Percentiles rank a stretch among this genome's conserved stretches.
These are phyloP conservation scores for Dryadomyces quercus-mongolicae DNA, from an alignment of 2,329 filamentous ascomycete species.

Conservation along the genomic window DNA sequence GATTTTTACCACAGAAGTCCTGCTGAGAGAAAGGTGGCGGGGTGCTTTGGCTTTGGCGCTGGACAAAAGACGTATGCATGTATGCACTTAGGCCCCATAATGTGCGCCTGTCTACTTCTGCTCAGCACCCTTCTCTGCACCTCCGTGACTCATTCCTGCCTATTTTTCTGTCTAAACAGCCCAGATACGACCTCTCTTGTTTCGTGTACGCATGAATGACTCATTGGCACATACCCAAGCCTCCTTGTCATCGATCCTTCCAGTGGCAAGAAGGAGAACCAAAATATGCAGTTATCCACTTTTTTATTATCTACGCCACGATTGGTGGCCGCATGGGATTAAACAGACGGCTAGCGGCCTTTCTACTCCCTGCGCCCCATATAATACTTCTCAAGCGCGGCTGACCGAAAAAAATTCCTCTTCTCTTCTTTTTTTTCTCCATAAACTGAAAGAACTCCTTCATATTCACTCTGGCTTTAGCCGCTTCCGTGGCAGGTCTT, in stretches of 20 bases:
- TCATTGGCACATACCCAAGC: too few species aligned
- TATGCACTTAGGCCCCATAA: neutral
- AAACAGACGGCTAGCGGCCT: neutral
- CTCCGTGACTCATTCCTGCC: too few species aligned
- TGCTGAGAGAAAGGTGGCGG: neutral
- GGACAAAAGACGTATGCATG: neutral
- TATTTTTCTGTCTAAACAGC: too few species aligned
- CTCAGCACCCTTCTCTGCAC: too few species aligned
- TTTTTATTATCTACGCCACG: too few species aligned
- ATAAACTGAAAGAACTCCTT: conserved; percentile 38
- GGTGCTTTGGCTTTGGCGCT: neutral
- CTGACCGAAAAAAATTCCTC: neutral
- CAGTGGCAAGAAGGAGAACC: too few species aligned
- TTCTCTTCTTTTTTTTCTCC: conserved; percentile 19
- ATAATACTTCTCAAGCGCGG: neutral
- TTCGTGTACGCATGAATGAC: too few species aligned
- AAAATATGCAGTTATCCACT: too few species aligned
- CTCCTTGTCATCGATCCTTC: too few species aligned
- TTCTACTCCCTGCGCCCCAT: neutral
- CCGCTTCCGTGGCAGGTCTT: conserved; percentile 41
- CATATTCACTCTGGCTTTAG: conserved; percentile 58
- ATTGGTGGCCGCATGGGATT: too few species aligned
- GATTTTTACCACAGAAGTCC: neutral
- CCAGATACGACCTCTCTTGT: too few species aligned
- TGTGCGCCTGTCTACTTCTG: neutral